phyloP scores from a whole-genome alignment of 805 yeast genomes.

The Pichia membranifaciens region DNA sequence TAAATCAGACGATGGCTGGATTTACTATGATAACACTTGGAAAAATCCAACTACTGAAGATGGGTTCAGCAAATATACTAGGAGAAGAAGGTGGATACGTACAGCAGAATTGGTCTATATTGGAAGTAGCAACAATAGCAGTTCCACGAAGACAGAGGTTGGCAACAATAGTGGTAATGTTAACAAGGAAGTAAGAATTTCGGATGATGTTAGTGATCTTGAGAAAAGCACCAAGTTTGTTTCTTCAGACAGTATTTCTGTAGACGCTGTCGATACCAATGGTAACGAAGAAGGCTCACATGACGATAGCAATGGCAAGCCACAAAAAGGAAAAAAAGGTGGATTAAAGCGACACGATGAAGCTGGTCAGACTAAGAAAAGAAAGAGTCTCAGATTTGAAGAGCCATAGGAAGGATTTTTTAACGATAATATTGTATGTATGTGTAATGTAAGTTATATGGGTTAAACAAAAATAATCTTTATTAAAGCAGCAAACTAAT shows the following conservation, averaged over 20 bases:
- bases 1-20: slow-evolving; percentile 72
- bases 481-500: too few relatives aligned
- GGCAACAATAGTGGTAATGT: too few relatives aligned
- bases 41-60: slow-evolving; percentile 84
- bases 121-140: neutral
- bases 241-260: neutral
- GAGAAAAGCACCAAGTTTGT: neutral
- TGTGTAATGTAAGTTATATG: neutral
- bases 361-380: slow-evolving; percentile 2
- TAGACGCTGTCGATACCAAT: too few relatives aligned
- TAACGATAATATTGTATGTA: neutral
- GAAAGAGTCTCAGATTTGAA: slow-evolving; percentile 9
- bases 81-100: slow-evolving; percentile 93
- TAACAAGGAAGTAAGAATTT: neutral
- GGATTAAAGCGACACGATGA: slow-evolving; percentile 1
- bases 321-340: neutral
- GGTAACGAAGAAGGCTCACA: neutral
- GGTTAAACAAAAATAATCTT: too few relatives aligned
- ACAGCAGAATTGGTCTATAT: slow-evolving; percentile 74
- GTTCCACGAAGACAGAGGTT: neutral
- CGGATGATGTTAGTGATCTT: neutral
- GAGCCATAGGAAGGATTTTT: slow-evolving; percentile 2
- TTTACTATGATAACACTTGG: slow-evolving; percentile 93
- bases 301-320: slow-evolving; percentile 1
- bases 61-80: slow-evolving; percentile 81